These are phyloP conservation scores for Anisogramma anomala DNA, from an alignment of 2,329 filamentous ascomycete species.

Conservation along the genomic window DNA sequence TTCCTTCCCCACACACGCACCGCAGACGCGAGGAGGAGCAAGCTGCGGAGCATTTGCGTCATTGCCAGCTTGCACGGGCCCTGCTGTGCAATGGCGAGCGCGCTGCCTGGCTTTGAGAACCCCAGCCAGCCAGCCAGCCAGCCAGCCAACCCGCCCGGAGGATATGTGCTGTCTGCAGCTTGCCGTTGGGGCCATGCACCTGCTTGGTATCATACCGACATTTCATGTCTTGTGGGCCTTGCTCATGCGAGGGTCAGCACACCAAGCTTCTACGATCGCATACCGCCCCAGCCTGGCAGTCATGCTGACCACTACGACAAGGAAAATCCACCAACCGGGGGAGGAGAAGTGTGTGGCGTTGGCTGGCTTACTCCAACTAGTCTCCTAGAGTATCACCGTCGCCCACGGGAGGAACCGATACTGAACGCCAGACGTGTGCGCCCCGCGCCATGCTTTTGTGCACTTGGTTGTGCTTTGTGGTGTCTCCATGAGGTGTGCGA, in stretches of 20 bases:
- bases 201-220: background rate
- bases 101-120: background rate
- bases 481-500: background rate
- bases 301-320: too few species aligned
- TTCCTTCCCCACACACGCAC: background rate
- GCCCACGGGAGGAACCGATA: conserved; percentile 6
- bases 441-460: background rate
- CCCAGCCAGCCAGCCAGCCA: too few species aligned
- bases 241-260: background rate
- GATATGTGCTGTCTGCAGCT: background rate
- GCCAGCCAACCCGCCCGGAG: background rate
- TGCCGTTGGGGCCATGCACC: background rate
- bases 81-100: background rate
- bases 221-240: background rate
- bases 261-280: too few species aligned
- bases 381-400: background rate
- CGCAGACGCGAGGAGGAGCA: background rate
- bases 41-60: background rate
- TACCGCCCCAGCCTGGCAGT: background rate
- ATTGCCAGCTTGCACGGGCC: background rate
- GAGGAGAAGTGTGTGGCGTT: background rate
- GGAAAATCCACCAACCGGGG: too few species aligned
- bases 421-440: conserved; percentile 3
- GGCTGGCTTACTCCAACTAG: background rate
- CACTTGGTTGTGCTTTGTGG: background rate